Conservation (phyloP, 2,329 filamentous ascomycete species). For the Monosporascus sp. region DNA sequence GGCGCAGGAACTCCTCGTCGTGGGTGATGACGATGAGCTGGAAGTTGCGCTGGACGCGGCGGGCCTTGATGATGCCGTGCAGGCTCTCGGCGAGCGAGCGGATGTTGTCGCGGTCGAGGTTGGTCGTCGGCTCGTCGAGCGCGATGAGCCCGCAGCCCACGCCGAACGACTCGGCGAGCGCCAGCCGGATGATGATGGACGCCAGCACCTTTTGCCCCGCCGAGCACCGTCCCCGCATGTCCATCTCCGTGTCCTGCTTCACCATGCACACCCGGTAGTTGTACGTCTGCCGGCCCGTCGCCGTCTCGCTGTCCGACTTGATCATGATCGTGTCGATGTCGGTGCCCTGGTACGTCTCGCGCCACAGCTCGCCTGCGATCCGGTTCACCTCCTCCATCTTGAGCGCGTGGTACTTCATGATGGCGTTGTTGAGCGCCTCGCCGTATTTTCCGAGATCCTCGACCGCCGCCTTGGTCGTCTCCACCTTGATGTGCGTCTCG, state of each 20-base stretch:
- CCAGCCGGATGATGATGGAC: slow-evolving; percentile 94
- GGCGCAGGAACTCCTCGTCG: slow-evolving; percentile 89
- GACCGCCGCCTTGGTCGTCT: slow-evolving; percentile 86
- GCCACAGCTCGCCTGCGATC: slow-evolving; percentile 95
- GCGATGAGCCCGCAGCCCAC: slow-evolving; percentile 94
- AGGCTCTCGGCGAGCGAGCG: slow-evolving; percentile 78
- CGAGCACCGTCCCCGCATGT: slow-evolving; percentile 97
- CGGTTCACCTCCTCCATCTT: slow-evolving; percentile 99
- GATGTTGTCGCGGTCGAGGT: slow-evolving; percentile 94
- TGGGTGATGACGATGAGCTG: slow-evolving; percentile 98
- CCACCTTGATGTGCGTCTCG: slow-evolving; percentile 82
- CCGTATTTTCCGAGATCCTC: slow-evolving; percentile 83
- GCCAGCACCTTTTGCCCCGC: slow-evolving; percentile 96
- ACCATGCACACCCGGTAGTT: slow-evolving; percentile 99
- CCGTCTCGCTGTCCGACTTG: slow-evolving; percentile 79
- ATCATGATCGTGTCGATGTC: slow-evolving; percentile 97
- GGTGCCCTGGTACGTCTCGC: slow-evolving; percentile 91
- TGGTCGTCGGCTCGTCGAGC: slow-evolving; percentile 95
- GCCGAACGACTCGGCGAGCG: slow-evolving; percentile 93
- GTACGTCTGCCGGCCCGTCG: slow-evolving; percentile 72
- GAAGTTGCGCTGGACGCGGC: slow-evolving; percentile 86
- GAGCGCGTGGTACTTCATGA: slow-evolving; percentile 92
- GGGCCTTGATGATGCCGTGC: slow-evolving; percentile 78
- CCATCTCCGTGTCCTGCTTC: slow-evolving; percentile 96
- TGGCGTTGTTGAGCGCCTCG: slow-evolving; percentile 84